Evolutionary conservation across 768 basidiomycete species (phyloP), one percentile per base, ranked within the genome.

Genomic region (Rhodotorula babjevae): DNA sequence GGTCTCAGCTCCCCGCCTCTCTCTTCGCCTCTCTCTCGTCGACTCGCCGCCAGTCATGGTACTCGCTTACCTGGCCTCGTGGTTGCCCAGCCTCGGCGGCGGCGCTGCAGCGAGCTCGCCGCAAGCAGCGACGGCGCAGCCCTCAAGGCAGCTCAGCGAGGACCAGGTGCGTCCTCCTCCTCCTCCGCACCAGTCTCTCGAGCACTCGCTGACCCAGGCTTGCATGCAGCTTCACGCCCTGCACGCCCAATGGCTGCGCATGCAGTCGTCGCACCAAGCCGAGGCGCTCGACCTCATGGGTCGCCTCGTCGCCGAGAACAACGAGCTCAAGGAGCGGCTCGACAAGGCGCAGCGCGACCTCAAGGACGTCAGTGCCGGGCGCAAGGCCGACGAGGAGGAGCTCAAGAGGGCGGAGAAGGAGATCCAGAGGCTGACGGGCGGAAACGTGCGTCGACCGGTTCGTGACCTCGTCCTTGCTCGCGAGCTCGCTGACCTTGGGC

Each of bases 251-350:
- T 67, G 66, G 66, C 23, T 53, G 29, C 49, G 31, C n/a, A 21
- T 61, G 52, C 60, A 67, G 16, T 6, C 27, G 4, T 25, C 36
- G 52, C 50, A 56, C 31, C 50, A 46, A 23, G 25, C 40, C 5
- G 33, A 55, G 18, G 50, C 53, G 19, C 60, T 62, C 11, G 2
- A 14, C 21, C 18, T 68, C 23, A 52, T 68, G 29, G 52, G 40
- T 21, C 44, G n/a, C 8, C 67, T 68, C 44, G 67, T 68, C 42
- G 52, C 4, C 18, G 67, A 68, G 60, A 68, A 68, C 46, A 25
- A 56, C 18, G 44, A 27, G 31, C 44, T 68, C 7, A 31, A 44
- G 29, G 42, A 12, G 3, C 21, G 23, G 31, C 60, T 68, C 10
- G 60, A 14, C 1, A n/a, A 7, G 52, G 33, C 53, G 61, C 29